A percentile compares a stretch with the other conserved stretches of the same genome.
Conservation (phyloP, 1,139 yeast species). For the Hansenula sp. region DNA sequence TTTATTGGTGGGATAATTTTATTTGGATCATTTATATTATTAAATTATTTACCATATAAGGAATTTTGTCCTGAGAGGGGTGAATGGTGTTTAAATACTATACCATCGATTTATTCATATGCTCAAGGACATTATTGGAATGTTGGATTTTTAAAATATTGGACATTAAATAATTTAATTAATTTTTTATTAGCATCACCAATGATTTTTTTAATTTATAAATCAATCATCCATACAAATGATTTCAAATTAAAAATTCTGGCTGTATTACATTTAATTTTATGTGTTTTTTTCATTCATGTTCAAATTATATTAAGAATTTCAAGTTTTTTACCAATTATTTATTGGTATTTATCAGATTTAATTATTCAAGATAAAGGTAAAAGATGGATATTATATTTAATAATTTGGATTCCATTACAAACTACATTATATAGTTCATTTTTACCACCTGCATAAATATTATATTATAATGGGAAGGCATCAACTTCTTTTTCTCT, state of each 20-base stretch:
- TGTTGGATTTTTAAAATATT: conserved; percentile 73
- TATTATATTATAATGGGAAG: background rate
- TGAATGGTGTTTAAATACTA: conserved; percentile 62
- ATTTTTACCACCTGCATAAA: conserved; percentile 72
- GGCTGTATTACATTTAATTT: conserved; percentile 38
- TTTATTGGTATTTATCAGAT: conserved; percentile 66
- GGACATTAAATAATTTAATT: conserved; percentile 79
- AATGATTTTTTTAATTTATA: conserved; percentile 39
- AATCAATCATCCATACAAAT: conserved; percentile 18
- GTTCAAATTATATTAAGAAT: conserved; percentile 83
- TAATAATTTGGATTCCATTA: conserved; percentile 49
- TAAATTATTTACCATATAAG: conserved; percentile 50
- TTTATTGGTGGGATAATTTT: conserved; percentile 54
- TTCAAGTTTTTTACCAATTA: conserved; percentile 69
- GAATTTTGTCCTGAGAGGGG: conserved; percentile 67
- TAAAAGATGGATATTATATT: conserved; percentile 34
- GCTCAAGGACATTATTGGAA: conserved; percentile 86
- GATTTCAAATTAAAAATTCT: conserved; percentile 24
- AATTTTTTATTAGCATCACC: conserved; percentile 81
- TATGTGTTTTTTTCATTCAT: conserved; percentile 60
- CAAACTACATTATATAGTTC: conserved; percentile 61
- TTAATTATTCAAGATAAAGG: conserved; percentile 23
- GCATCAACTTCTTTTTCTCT: conserved; percentile 5
- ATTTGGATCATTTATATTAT: conserved; percentile 38
- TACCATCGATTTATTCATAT: conserved; percentile 66